Evolutionary conservation across 495 filamentous ascomycete genomes (phyloP), one percentile per base, ranked within the genome.

Genomic region (Annulohypoxylon bovei): DNA sequence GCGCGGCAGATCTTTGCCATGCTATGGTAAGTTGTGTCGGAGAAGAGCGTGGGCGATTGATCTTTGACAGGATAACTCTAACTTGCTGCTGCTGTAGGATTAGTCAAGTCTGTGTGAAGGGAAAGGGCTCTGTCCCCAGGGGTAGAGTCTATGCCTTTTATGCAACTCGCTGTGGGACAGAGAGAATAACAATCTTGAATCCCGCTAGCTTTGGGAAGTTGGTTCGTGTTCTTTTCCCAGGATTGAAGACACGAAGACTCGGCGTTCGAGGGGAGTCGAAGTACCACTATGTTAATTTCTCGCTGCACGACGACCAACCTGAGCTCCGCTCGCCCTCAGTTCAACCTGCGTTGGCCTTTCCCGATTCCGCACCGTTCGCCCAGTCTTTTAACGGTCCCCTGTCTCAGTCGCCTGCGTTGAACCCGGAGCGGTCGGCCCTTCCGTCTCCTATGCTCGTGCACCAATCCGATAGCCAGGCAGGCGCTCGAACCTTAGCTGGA

Each of bases 181-280:
- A 99, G 72, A 87, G 93, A 74, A 95, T 99, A 44, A 93, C 93
- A 3, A 92, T 96, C 3, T 73, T 99, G 59, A 99, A 99, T 72
- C 94, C 96, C 30, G 95, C 95, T 5, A 98, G 94, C 5, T 99
- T 99, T 81, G 95, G 95, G 32, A 99, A 99, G 77, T 88, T 98
- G 25, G 95, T 99, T 25, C 88, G 96, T 9, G 94, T 98, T 28
- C 92, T 98, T 39, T 99, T 98, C 68, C 95, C 94, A 1, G 94
- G 93, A 46, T 88, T 99, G 16, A 94, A 96, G 76, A 98, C 95
- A 9, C 87, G 95, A 39, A 86, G 95, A 53, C 84, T 99, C 11
- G 95, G 95, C 46, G 93, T 98, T 40, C 89, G 95, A 20, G 96
- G 96, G 42, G 94, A 98, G 80, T 98, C 96, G 4, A 99, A 99